Percentiles rank a stretch among this genome's conserved stretches.
Conservation (phyloP, 768 basidiomycete species). For the Gymnopilus dilepis region DNA sequence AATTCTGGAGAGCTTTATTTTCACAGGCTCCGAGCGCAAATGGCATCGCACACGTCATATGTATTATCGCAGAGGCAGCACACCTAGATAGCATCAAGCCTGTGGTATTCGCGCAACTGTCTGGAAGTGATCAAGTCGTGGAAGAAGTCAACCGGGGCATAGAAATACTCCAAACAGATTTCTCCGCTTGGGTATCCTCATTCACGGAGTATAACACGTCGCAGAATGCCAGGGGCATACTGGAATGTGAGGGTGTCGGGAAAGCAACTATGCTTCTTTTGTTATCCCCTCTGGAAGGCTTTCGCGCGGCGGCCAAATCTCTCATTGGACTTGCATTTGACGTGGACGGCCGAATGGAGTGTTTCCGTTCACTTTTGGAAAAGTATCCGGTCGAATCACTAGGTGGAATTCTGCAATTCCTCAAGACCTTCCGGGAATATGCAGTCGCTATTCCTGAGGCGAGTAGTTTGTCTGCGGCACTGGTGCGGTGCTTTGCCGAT, state of each 20-base stretch:
- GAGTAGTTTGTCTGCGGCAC: conserved; percentile 83
- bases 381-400: conserved; percentile 70
- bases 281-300: conserved; percentile 79
- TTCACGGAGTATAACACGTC: conserved; percentile 68
- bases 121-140: conserved; percentile 40
- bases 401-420: conserved; percentile 70
- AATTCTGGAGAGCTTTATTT: conserved; percentile 75
- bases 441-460: conserved; percentile 80
- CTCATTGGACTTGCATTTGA: conserved; percentile 88
- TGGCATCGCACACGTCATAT: conserved; percentile 63
- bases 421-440: conserved; percentile 67
- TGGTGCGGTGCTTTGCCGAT: conserved; percentile 93
- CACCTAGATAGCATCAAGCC: conserved; percentile 69
- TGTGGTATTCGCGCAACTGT: conserved; percentile 48
- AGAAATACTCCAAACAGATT: conserved; percentile 59
- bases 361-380: conserved; percentile 78
- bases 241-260: conserved; percentile 60
- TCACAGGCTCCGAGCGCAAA: conserved; percentile 56
- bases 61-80: conserved; percentile 60
- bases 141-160: conserved; percentile 69
- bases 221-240: conserved; percentile 54
- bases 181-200: conserved; percentile 63
- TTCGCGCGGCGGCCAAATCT: conserved; percentile 77
- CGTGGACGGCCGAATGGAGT: conserved; percentile 87
- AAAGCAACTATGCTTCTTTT: conserved; percentile 69